Evolutionary conservation across 2,329 filamentous ascomycete genomes (phyloP).

Genomic region (Niveomyces coronatus): DNA sequence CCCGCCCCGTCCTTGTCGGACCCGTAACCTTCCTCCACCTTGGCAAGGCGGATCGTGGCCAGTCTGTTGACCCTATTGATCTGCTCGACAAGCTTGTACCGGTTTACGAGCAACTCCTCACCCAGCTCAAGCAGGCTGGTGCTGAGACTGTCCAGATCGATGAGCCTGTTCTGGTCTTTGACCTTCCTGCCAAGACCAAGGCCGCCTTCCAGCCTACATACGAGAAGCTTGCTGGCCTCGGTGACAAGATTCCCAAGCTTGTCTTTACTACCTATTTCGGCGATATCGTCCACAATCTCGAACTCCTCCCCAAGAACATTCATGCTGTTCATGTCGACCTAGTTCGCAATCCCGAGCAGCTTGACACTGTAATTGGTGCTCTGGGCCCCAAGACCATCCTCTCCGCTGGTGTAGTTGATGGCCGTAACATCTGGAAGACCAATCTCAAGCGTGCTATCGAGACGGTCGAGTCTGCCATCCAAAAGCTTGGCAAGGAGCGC

Average conservation of each 20-base stretch:
- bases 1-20: slow-evolving; percentile 88
- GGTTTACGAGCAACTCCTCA: slow-evolving; percentile 86
- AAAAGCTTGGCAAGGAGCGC: slow-evolving; percentile 93
- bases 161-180: slow-evolving; percentile 93
- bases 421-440: slow-evolving; percentile 99
- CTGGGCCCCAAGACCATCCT: slow-evolving; percentile 84
- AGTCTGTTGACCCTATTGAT: slow-evolving; percentile 85
- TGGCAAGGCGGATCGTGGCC: slow-evolving; percentile 94
- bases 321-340: slow-evolving; percentile 90
- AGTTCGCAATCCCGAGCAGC: slow-evolving; percentile 96
- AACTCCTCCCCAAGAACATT: slow-evolving; percentile 69
- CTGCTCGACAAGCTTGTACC: slow-evolving; percentile 89
- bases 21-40: slow-evolving; percentile 97
- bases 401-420: slow-evolving; percentile 93
- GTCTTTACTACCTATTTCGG: slow-evolving; percentile 97
- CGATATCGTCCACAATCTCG: slow-evolving; percentile 98
- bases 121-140: slow-evolving; percentile 90
- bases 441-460: slow-evolving; percentile 95
- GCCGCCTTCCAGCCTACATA: slow-evolving; percentile 96
- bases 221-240: slow-evolving; percentile 71
- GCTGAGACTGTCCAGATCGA: slow-evolving; percentile 97
- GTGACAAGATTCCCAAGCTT: slow-evolving; percentile 74
- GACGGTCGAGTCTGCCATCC: slow-evolving; percentile 76
- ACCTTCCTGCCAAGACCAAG: slow-evolving; percentile 84
- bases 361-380: slow-evolving; percentile 71